phyloP scores from a whole-genome alignment of 2,329 filamentous ascomycete genomes.

The Fusarium robinianum region DNA sequence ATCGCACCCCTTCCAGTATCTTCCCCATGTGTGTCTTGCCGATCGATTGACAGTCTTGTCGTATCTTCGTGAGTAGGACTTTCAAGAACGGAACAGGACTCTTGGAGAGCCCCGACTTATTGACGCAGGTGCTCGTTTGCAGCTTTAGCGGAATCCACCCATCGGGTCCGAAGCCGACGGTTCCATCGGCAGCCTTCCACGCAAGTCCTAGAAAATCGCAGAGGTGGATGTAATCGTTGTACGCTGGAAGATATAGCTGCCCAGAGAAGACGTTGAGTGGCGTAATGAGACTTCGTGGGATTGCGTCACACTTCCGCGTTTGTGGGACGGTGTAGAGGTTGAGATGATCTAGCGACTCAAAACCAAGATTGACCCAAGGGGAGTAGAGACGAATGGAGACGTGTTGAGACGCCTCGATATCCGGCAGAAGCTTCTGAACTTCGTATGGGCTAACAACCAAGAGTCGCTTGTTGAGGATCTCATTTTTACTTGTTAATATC shows the following conservation, averaged over 20 bases:
- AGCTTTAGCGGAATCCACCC: constrained; percentile 42
- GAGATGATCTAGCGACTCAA: constrained; percentile 20
- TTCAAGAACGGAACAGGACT: constrained; percentile 48
- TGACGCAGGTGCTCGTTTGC: constrained; percentile 4
- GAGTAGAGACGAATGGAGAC: constrained; percentile 57
- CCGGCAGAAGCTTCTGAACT: constrained; percentile 54
- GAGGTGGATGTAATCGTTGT: constrained; percentile 56
- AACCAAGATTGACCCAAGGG: constrained; percentile 46
- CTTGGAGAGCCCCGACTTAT: constrained; percentile 33
- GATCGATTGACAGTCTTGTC: constrained; percentile 45
- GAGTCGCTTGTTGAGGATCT: neutral
- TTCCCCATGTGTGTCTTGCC: constrained; percentile 49
- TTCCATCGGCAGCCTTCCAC: constrained; percentile 35
- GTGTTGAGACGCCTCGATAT: constrained; percentile 41
- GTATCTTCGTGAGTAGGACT: constrained; percentile 42
- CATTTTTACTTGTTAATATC: constrained; percentile 10
- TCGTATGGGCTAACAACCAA: constrained; percentile 61
- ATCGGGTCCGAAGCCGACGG: constrained; percentile 20
- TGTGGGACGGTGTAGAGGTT: constrained; percentile 25
- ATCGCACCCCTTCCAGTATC: constrained; percentile 41
- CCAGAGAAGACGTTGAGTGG: constrained; percentile 70
- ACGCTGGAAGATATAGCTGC: constrained; percentile 64
- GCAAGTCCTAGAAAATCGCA: constrained; percentile 59
- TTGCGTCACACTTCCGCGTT: rapidly evolving
- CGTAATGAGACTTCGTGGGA: constrained; percentile 42